Conservation (phyloP, 352 stramenopile genomes). For the Phytophthora tubulina region DNA sequence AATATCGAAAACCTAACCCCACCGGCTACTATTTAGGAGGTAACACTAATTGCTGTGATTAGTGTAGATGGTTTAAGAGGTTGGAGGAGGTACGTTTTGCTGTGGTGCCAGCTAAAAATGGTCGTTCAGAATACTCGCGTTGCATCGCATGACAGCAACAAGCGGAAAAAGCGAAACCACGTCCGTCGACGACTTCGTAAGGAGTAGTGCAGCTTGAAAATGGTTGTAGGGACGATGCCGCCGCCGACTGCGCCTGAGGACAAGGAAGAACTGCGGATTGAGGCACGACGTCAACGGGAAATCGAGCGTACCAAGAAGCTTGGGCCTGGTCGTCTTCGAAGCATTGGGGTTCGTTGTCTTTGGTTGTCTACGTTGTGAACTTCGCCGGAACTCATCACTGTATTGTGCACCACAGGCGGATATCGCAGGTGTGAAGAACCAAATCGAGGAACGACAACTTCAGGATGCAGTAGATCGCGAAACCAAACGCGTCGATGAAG, state of each 20-base stretch:
- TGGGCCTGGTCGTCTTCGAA: slow-evolving; percentile 66
- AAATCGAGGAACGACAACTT: slow-evolving; percentile 72
- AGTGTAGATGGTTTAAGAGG: background rate
- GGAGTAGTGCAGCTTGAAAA: background rate
- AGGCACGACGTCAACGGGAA: slow-evolving; percentile 70
- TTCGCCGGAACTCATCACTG: background rate
- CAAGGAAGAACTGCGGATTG: slow-evolving; percentile 61
- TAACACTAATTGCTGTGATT: too few relatives aligned
- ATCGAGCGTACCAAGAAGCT: slow-evolving; percentile 77
- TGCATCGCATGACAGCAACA: slow-evolving; percentile 22
- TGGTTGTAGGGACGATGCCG: slow-evolving; percentile 42
- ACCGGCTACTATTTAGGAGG: too few relatives aligned
- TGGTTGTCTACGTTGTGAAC: background rate
- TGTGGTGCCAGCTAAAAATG: slow-evolving; percentile 20
- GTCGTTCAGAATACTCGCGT: slow-evolving; percentile 27
- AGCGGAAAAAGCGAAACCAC: slow-evolving; percentile 25
- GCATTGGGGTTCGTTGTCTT: slow-evolving; percentile 49
- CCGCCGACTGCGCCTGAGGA: slow-evolving; percentile 37
- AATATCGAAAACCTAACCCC: too few relatives aligned
- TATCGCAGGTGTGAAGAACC: slow-evolving; percentile 79
- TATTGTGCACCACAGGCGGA: slow-evolving; percentile 52
- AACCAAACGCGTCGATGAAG: slow-evolving; percentile 50
- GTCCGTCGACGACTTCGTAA: background rate
- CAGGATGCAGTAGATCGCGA: slow-evolving; percentile 58
- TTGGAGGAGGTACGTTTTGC: background rate